Conservation (phyloP, 2,329 filamentous ascomycete species). For the Hortaea werneckii region DNA sequence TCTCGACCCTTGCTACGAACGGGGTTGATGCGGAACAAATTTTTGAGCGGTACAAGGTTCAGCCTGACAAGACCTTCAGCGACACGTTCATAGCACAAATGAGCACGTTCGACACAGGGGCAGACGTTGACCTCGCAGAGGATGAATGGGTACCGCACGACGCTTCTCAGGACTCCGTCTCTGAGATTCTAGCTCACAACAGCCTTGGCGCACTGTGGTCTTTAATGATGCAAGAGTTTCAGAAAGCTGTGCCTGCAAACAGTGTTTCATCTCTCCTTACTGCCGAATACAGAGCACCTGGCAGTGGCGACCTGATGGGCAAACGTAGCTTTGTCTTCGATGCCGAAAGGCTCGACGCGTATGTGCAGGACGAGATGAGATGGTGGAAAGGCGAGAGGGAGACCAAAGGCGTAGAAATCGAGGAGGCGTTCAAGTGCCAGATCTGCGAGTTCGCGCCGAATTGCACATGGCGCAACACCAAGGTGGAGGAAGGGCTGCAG, state of each 20-base stretch:
- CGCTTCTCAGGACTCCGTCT: conserved; percentile 36
- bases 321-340: conserved; percentile 58
- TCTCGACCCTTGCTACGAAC: conserved; percentile 65
- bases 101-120: conserved; percentile 54
- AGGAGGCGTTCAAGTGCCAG: conserved; percentile 82
- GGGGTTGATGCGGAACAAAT: conserved; percentile 59
- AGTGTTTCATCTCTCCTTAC: conserved; percentile 46
- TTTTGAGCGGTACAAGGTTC: conserved; percentile 60
- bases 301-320: conserved; percentile 44
- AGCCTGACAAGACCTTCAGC: conserved; percentile 58
- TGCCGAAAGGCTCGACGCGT: conserved; percentile 49
- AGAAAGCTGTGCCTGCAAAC: conserved; percentile 24
- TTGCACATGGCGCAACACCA: conserved; percentile 67
- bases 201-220: conserved; percentile 51
- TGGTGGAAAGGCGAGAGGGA: conserved; percentile 78
- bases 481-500: conserved; percentile 49
- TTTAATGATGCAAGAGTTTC: conserved; percentile 53
- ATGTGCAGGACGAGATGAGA: conserved; percentile 59
- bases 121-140: conserved; percentile 28
- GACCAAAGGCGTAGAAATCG: conserved; percentile 64
- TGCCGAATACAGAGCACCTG: conserved; percentile 43
- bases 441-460: conserved; percentile 71
- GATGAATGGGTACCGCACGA: conserved; percentile 13
- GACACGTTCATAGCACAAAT: conserved; percentile 71
- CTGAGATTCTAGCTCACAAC: conserved; percentile 48